phyloP scores from a whole-genome alignment of 352 stramenopile species.

The Globisporangium recalcitrans region DNA sequence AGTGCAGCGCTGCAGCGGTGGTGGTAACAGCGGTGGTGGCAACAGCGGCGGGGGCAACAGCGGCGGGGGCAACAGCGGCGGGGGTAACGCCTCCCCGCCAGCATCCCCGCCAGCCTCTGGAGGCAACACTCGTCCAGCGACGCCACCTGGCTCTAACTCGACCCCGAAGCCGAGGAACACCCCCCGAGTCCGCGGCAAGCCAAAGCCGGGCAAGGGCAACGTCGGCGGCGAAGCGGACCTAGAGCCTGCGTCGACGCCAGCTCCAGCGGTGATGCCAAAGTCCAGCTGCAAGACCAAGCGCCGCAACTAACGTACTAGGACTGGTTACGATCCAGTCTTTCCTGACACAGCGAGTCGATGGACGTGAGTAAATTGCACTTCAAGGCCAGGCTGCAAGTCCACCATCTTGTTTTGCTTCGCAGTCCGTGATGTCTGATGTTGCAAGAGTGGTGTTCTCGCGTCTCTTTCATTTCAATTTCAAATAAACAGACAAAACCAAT shows the following conservation, averaged over 20 bases:
- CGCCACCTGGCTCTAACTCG: not conserved
- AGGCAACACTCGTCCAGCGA: not conserved
- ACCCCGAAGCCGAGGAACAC: not conserved
- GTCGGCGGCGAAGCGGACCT: not conserved
- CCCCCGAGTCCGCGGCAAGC: not conserved
- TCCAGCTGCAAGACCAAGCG: constrained; percentile 3
- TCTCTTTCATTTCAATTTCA: too few relatives aligned
- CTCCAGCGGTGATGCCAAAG: not conserved
- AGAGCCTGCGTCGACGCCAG: not conserved
- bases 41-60: too few relatives aligned
- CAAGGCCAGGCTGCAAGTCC: too few relatives aligned
- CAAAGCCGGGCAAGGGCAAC: not conserved
- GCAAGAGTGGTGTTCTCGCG: too few relatives aligned
- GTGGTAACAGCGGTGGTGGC: not conserved
- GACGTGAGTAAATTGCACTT: too few relatives aligned
- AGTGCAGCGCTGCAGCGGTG: constrained; percentile 35
- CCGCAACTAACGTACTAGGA: not conserved
- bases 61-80: not conserved
- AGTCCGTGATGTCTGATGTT: too few relatives aligned
- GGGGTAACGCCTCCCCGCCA: not conserved
- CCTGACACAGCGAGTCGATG: too few relatives aligned
- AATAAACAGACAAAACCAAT: too few relatives aligned
- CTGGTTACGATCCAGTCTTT: too few relatives aligned
- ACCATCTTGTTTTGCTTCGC: too few relatives aligned
- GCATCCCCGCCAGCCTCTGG: not conserved